Evolutionary conservation across 495 filamentous ascomycete species (phyloP).

Genomic region (Aspergillus cavernicola): DNA sequence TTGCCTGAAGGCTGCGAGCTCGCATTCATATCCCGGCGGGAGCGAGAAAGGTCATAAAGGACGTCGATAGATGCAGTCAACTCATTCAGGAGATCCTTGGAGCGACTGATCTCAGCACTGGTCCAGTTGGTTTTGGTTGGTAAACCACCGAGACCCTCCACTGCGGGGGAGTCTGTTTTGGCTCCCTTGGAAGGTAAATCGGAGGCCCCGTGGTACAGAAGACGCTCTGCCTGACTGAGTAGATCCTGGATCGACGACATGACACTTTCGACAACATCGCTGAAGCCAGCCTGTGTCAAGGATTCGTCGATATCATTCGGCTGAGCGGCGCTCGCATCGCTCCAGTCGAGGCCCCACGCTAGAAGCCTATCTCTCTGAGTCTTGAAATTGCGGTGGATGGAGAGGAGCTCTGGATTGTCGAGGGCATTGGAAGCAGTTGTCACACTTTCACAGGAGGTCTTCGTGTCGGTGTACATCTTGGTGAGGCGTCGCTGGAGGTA

Average conservation of each 20-base stretch:
- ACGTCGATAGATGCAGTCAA: conserved; percentile 84
- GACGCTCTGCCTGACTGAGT: conserved; percentile 75
- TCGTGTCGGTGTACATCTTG: conserved; percentile 88
- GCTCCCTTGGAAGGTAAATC: conserved; percentile 37
- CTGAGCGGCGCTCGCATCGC: conserved; percentile 59
- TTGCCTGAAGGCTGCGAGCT: conserved; percentile 27
- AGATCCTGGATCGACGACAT: conserved; percentile 87
- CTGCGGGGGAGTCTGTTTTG: conserved; percentile 33
- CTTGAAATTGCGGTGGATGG: conserved; percentile 54
- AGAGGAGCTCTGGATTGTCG: conserved; percentile 51
- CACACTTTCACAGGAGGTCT: conserved; percentile 79
- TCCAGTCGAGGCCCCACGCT: conserved; percentile 91
- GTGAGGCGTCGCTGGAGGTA: conserved; percentile 67
- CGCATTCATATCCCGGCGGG: conserved; percentile 52
- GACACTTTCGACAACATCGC: conserved; percentile 82
- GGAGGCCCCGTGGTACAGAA: conserved; percentile 57
- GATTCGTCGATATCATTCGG: conserved; percentile 84
- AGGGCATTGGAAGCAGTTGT: conserved; percentile 63
- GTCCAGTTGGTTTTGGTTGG: conserved; percentile 47
- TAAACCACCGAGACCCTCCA: conserved; percentile 30
- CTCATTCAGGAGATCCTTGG: conserved; percentile 64
- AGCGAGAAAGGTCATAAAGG: conserved; percentile 79
- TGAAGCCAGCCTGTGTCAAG: conserved; percentile 75
- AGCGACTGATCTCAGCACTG: conserved; percentile 45
- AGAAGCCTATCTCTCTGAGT: conserved; percentile 63